Percentiles rank a stretch among this genome's conserved stretches.
These are phyloP conservation scores for Pleomassaria siparia DNA, from an alignment of 2,329 filamentous ascomycete genomes.

Conservation along the genomic window DNA sequence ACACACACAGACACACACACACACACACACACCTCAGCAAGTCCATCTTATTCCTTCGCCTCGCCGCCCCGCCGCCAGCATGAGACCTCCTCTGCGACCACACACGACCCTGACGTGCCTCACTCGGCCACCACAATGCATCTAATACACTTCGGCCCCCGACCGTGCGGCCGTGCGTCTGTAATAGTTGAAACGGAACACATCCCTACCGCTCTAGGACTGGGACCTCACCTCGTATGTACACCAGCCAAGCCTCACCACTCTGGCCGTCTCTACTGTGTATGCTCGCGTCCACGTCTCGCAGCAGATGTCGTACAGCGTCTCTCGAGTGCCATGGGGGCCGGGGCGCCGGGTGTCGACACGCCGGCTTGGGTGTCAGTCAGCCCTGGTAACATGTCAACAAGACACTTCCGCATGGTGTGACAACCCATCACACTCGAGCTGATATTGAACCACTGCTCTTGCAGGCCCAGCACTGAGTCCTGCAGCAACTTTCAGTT, in stretches of 20 bases:
- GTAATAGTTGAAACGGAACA: conserved; percentile 14
- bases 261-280: conserved; percentile 2
- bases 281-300: conserved; percentile 5
- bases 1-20: background rate
- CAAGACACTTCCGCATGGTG: conserved; percentile 1
- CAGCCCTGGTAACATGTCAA: conserved; percentile 2
- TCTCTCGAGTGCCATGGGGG: background rate
- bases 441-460: conserved; percentile 9
- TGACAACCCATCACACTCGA: conserved; percentile 1
- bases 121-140: too few relatives aligned
- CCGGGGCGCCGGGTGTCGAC: conserved; percentile 1
- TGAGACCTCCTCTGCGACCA: conserved; percentile 9
- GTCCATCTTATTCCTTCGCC: too few relatives aligned
- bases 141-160: conserved; percentile 25
- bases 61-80: conserved; percentile 8
- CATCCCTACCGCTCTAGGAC: conserved; percentile 5
- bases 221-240: background rate
- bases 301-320: background rate
- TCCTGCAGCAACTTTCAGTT: conserved; percentile 11
- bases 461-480: conserved; percentile 10
- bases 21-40: conserved; percentile 8
- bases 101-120: conserved; percentile 1
- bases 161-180: conserved; percentile 15
- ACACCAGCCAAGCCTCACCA: conserved; percentile 8
- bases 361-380: conserved; percentile 2